Evolutionary conservation across 2,329 filamentous ascomycete genomes (phyloP).

Genomic region (Domatiomyces globalis): DNA sequence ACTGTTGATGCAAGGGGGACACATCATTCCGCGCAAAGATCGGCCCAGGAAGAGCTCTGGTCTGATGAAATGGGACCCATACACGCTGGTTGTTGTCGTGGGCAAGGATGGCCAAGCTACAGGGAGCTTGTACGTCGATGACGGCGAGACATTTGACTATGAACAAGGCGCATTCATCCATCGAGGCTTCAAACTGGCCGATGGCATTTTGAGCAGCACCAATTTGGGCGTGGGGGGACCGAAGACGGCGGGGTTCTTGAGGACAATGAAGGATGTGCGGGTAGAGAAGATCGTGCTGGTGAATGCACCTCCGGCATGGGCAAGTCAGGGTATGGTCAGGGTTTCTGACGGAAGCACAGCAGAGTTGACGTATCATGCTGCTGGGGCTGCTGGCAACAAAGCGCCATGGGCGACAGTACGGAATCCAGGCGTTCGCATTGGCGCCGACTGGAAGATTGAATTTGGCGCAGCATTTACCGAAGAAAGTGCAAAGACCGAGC

Average conservation of each 20-base stretch:
- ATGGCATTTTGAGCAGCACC: slow-evolving; percentile 50
- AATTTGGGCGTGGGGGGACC: slow-evolving; percentile 49
- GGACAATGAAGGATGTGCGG: slow-evolving; percentile 60
- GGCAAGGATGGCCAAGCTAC: slow-evolving; percentile 55
- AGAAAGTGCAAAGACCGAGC: slow-evolving; percentile 6
- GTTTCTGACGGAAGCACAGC: slow-evolving; percentile 33
- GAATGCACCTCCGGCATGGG: slow-evolving; percentile 62
- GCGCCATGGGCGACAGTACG: slow-evolving; percentile 51
- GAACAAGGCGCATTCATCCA: slow-evolving; percentile 77
- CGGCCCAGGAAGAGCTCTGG: slow-evolving; percentile 70
- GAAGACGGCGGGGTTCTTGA: slow-evolving; percentile 59
- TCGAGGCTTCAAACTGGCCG: slow-evolving; percentile 56
- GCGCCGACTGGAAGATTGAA: slow-evolving; percentile 49
- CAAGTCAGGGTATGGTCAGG: slow-evolving; percentile 43
- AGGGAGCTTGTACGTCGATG: slow-evolving; percentile 79
- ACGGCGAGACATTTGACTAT: slow-evolving; percentile 85
- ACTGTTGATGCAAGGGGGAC: slow-evolving; percentile 80
- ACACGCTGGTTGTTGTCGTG: slow-evolving; percentile 72
- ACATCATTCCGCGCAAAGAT: slow-evolving; percentile 83
- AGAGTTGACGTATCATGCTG: slow-evolving; percentile 47
- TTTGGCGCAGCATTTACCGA: slow-evolving; percentile 26
- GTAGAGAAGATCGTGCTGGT: slow-evolving; percentile 78
- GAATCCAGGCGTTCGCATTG: slow-evolving; percentile 48
- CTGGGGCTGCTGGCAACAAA: slow-evolving; percentile 36
- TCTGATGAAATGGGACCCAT: slow-evolving; percentile 88